Evolutionary conservation across 2,329 filamentous ascomycete genomes (phyloP), one percentile per base, ranked within the genome.

Genomic region (Penicillium decumbens): DNA sequence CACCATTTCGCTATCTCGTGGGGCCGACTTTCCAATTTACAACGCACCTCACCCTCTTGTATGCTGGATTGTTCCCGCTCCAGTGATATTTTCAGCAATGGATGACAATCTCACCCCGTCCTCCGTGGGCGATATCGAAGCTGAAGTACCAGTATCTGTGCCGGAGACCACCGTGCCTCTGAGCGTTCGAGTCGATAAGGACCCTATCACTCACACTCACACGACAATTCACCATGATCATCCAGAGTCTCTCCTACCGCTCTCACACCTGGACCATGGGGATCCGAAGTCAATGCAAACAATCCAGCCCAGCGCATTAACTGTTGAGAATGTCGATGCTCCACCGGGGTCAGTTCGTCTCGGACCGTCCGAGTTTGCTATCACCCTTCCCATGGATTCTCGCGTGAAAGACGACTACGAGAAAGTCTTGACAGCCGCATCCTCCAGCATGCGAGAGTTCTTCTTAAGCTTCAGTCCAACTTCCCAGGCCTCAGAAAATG

Each of bases 391-490:
- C 0, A 73, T 74, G 70, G 71, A 74, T 52, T 70, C 71, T 20
- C 64, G 71, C 30, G 65, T 73, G 3, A 73, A 73, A 43, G 69
- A 72, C 51, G 68, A 72, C 45, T 74, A 74, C 45, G 69, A 72
- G 45, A 58, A 58, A 27, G 61, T 68, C 1, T 49, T 73, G 24
- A 47, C 51, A 5, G 56, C 60, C 20, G 63, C 67, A 32, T 55
- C 62, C 13, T 50, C 64, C n/a, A 51, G 40, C 29, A 67, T 72
- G 29, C 57, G 49, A 27, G 59, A 63, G 29, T 69, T 70, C 41
- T 49, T 72, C 13, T 44, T 38, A 9, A 54, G 43, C 7, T 59
- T 59, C 18, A 53, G 53, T 18, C 38, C 53, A n/a, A 50, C 45
- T 15, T 38, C 38, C 5, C 46, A 59, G 12, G 32, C 43, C 4